These are phyloP conservation scores for Neostapfia colusana DNA, from an alignment of 176 grass and related monocot genomes.

Conservation along the genomic window DNA sequence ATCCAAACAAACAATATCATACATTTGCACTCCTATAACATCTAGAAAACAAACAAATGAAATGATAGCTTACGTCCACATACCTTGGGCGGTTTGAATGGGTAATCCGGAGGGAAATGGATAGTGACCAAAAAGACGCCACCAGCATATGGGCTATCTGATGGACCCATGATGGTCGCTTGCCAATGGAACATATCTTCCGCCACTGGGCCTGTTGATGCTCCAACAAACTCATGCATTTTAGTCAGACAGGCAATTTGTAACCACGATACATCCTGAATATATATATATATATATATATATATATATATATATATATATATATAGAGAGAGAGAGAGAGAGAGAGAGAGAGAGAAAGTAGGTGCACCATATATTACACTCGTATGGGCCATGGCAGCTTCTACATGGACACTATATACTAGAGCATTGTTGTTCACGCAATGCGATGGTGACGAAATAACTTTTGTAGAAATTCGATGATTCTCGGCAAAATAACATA, in stretches of 20 bases:
- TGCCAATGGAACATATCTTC: slow-evolving; percentile 68
- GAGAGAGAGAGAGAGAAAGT: no score
- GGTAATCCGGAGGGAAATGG: slow-evolving; percentile 62
- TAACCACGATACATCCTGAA: no score
- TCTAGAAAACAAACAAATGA: neutral
- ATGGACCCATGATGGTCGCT: slow-evolving; percentile 59
- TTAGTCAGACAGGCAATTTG: slow-evolving; percentile 29
- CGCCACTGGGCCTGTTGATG: slow-evolving; percentile 37
- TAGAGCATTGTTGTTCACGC: neutral
- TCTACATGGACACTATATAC: neutral
- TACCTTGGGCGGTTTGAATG: slow-evolving; percentile 64
- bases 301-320: no score
- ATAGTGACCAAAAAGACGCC: slow-evolving; percentile 59
- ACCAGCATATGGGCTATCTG: slow-evolving; percentile 57
- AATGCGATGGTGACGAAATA: neutral
- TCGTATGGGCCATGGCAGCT: neutral
- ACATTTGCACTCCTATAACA: neutral
- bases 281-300: no score
- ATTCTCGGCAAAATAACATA: neutral
- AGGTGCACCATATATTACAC: no score
- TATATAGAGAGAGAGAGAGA: no score
- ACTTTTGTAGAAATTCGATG: neutral
- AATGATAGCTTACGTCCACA: neutral
- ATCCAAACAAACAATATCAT: neutral
- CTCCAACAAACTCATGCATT: neutral